phyloP scores from a whole-genome alignment of 768 basidiomycete genomes.

The Boletus rufocinnamomeus region DNA sequence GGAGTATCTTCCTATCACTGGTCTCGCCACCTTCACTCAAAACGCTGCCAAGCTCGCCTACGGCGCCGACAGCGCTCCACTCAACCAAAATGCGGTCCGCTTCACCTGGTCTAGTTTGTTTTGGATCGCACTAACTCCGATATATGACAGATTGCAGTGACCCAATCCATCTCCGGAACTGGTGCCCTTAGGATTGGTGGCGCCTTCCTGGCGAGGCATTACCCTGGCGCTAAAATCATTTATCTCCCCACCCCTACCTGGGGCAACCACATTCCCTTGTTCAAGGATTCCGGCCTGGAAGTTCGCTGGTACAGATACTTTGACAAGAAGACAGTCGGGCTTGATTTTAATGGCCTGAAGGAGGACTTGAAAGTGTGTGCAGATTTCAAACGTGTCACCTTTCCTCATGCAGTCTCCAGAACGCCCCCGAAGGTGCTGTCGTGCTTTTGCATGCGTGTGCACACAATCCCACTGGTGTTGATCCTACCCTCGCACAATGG shows the following conservation, averaged over 20 bases:
- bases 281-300: slow-evolving; percentile 92
- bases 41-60: slow-evolving; percentile 90
- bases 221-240: slow-evolving; percentile 82
- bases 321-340: slow-evolving; percentile 86
- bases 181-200: slow-evolving; percentile 96
- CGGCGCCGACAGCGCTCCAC: slow-evolving; percentile 73
- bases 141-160: slow-evolving; percentile 67
- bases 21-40: slow-evolving; percentile 81
- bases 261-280: slow-evolving; percentile 95
- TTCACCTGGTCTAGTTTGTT: background rate
- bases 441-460: slow-evolving; percentile 96
- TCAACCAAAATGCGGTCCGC: slow-evolving; percentile 73
- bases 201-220: slow-evolving; percentile 87
- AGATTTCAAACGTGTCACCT: slow-evolving; percentile 1
- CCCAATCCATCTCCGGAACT: slow-evolving; percentile 97
- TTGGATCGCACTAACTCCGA: slow-evolving; percentile 2
- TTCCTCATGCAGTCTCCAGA: slow-evolving; percentile 37
- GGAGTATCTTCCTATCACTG: slow-evolving; percentile 96
- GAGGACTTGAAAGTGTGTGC: slow-evolving; percentile 73
- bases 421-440: slow-evolving; percentile 75
- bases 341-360: slow-evolving; percentile 90
- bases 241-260: slow-evolving; percentile 94
- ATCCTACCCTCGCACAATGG: slow-evolving; percentile 95
- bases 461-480: slow-evolving; percentile 98
- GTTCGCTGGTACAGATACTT: slow-evolving; percentile 94